Evolutionary conservation across 208 protist species (phyloP), one percentile per base, ranked within the genome.

Genomic region (Borovskyia barvae): DNA sequence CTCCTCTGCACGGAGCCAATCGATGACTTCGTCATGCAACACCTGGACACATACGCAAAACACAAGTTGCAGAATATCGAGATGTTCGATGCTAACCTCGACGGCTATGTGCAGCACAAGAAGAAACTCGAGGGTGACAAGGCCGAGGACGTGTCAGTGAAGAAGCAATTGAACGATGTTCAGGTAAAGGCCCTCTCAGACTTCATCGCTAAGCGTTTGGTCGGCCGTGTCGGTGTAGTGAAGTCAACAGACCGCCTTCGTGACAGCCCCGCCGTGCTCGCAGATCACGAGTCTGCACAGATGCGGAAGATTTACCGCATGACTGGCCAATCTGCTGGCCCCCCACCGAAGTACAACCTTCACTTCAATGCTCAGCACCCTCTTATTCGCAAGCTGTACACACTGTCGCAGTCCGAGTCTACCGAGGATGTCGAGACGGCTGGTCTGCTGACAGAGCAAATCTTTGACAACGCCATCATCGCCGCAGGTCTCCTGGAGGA

Each of bases 11-110:
- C 92, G 28, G 83, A 97, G 63, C 76, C 85, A 14, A 85, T 98
- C 32, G 97, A 99, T 66, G 97, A 98, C 46, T 97, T 98, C 85
- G 97, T 98, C 15, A 92, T 99, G 79, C 78, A 93, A 51, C 91
- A 98, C 65, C 71, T 98, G 2, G 82, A 92, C 30, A 88, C 87
- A 20, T 98, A 97, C 53, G 82, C 85, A 33, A 97, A 96, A 65
- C 94, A 97, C 74, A 95, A 90, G 60, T 78, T 99, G 40, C 84
- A 95, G 65, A 94, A 93, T 69, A 90, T 94, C 75, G 91, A 97
- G 57, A 91, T 92, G 82, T 93, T 83, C 56, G 88, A 97, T 64
- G 82, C 89, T 39, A 78, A 55, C 55, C 49, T 92, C 32, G 92
- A 97, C 61, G 88, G 88, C 45, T 87, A 92, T 65, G 89, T 94